Evolutionary conservation across 441 rosid species (phyloP).

Genomic region (Adansonia rubrostipa): DNA sequence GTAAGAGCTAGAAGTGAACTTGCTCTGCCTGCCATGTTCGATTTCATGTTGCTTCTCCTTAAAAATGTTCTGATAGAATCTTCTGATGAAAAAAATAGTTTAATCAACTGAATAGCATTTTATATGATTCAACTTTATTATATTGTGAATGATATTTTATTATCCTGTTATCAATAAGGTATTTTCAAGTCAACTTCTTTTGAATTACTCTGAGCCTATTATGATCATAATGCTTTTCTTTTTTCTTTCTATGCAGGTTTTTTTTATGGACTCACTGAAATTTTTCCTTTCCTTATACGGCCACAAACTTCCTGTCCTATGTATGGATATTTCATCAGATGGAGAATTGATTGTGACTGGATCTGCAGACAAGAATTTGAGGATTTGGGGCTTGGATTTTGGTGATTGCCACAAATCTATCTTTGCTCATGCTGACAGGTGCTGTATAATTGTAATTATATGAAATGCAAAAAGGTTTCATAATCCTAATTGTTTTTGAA

Average conservation of each 20-base stretch:
- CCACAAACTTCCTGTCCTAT: constrained; percentile 89
- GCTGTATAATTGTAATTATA: constrained; percentile 28
- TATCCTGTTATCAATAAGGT: background rate
- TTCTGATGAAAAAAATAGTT: background rate
- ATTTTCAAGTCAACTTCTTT: constrained; percentile 14
- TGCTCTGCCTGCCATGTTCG: background rate
- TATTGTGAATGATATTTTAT: background rate
- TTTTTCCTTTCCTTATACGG: constrained; percentile 85
- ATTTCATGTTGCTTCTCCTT: background rate
- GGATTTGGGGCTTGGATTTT: constrained; percentile 98
- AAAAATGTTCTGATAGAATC: background rate
- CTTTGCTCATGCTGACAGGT: constrained; percentile 96
- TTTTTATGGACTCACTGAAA: constrained; percentile 88
- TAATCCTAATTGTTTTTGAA: background rate
- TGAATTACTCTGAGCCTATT: constrained; percentile 6
- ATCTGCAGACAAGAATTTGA: constrained; percentile 92
- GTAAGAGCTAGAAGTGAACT: background rate
- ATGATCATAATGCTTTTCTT: background rate
- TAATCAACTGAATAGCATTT: background rate
- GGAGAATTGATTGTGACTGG: constrained; percentile 95
- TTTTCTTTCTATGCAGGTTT: constrained; percentile 58
- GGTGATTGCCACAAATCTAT: constrained; percentile 97
- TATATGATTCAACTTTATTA: background rate
- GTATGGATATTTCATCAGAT: constrained; percentile 96
- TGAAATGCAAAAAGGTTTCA: constrained; percentile 4